Base-by-base conservation (phyloP, 2,329 filamentous ascomycete genomes). In the Penicillium brevicompactum region DNA sequence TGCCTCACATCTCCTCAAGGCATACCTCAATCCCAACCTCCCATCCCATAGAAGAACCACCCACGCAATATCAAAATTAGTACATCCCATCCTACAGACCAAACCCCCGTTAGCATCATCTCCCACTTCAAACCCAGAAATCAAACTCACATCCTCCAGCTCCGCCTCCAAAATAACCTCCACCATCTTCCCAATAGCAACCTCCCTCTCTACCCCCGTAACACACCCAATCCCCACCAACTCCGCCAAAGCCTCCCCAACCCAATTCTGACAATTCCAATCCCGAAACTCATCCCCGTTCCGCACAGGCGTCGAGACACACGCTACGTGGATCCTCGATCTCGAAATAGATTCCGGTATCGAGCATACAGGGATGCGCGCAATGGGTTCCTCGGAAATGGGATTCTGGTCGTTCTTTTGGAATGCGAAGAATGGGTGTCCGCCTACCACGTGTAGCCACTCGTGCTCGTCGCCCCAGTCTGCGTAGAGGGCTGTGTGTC, bases 191-290 rank as follows among this genome's bases (percentile, higher is more conserved):
- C 62, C 57, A 38, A 70, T 64, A 5, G 64, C 68, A 16, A 24
- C 32, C 4, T 50, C 57, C 4, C 68, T 49, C 30, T 66, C 50
- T n/a, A 45, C 44, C 10, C 41, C 40, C 3, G 51, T 64, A 27
- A 70, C 43, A 55, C 57, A 67, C 2, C 61, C 63, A 8, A 57
- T 46, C 22, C 61, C 55, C 4, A 68, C 64, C 44, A 70, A 46
- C 13, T 58, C 52, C 10, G 40, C 44, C 34, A 70, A 42, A 5
- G 68, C 68, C 49, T 70, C 68, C 1, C 63, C 67, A 10, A 70
- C 67, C 68, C 68, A 70, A 16, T 70, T 67, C 59, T 70, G 68
- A 42, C 68, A 70, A 43, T 70, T 70, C 68, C 68, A 70, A n/a
- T 70, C 66, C 11, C 60, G 49, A 47, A 69, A 57, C 8, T 50